These are phyloP conservation scores for Oryza meyeriana DNA, from an alignment of 176 grass and related monocot genomes.

Conservation along the genomic window DNA sequence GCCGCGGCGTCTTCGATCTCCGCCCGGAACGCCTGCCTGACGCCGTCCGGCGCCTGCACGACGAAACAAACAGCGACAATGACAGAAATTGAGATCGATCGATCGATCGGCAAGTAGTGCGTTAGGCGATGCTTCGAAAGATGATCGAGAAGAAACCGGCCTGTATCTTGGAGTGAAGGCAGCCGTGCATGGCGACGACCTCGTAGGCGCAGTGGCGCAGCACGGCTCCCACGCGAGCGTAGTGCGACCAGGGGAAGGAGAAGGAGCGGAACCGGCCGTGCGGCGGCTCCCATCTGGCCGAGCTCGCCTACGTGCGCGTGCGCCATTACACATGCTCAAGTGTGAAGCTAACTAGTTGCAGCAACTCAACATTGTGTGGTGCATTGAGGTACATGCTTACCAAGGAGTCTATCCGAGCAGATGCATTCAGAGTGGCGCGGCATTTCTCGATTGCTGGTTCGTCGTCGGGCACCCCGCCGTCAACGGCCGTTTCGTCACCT, in stretches of 20 bases:
- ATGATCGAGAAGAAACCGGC: not conserved
- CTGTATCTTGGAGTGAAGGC: constrained; percentile 53
- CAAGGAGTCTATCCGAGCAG: constrained; percentile 51
- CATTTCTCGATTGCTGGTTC: constrained; percentile 37
- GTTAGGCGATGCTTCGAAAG: not conserved
- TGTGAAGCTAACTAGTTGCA: not conserved
- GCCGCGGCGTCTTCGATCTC: constrained; percentile 42
- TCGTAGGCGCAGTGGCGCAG: constrained; percentile 63
- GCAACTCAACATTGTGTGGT: not conserved
- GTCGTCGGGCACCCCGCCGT: constrained; percentile 3
- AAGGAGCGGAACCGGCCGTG: constrained; percentile 49
- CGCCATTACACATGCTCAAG: not conserved
- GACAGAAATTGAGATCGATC: no score
- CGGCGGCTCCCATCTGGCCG: constrained; percentile 61
- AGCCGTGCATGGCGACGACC: constrained; percentile 60
- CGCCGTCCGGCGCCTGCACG: constrained; percentile 33
- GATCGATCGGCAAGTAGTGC: not conserved
- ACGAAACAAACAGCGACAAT: no score
- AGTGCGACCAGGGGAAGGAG: constrained; percentile 50
- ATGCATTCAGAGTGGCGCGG: constrained; percentile 41
- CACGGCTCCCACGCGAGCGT: constrained; percentile 43
- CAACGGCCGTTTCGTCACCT: not conserved
- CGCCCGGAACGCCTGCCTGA: constrained; percentile 30
- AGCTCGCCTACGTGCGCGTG: constrained; percentile 34
- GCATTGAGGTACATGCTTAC: not conserved